Conservation (phyloP, 2,329 filamentous ascomycete genomes). For the Lasiodiplodia sp. region DNA sequence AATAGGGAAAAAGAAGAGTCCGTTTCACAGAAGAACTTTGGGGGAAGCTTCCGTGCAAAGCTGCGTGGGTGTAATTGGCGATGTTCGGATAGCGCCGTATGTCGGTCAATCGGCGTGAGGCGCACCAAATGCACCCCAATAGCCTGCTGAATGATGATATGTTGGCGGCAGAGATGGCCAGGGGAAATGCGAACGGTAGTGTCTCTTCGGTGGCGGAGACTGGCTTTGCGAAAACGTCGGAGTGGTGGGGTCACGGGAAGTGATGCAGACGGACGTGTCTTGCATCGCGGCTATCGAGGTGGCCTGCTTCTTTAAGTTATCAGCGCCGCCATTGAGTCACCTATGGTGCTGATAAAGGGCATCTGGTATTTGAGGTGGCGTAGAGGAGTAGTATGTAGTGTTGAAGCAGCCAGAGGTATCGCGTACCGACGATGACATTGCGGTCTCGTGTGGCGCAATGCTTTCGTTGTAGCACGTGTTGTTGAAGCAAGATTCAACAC, state of each 20-base stretch:
- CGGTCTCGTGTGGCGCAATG: constrained; percentile 13
- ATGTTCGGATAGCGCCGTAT: neutral
- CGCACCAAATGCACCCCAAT: constrained; percentile 2
- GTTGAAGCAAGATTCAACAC: constrained; percentile 14
- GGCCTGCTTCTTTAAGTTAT: neutral
- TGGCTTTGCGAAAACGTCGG: neutral
- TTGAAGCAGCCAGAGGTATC: constrained; percentile 11
- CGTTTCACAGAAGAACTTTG: neutral
- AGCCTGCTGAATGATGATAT: neutral
- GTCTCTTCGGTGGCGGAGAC: neutral
- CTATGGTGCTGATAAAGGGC: constrained; percentile 14
- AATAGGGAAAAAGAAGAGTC: neutral
- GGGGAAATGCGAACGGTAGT: constrained; percentile 5
- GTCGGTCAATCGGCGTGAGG: constrained; percentile 8
- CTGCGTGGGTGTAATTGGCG: neutral
- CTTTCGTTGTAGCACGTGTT: constrained; percentile 4
- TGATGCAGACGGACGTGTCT: constrained; percentile 8
- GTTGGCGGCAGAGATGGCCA: neutral
- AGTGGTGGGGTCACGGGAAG: neutral
- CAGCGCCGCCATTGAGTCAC: constrained; percentile 23
- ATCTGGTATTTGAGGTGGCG: constrained; percentile 12
- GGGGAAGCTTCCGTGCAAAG: neutral
- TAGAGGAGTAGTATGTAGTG: neutral
- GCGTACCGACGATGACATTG: constrained; percentile 9
- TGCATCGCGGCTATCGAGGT: neutral